Evolutionary conservation across 2,329 filamentous ascomycete species (phyloP).

Genomic region (Salinomyces thailandicus): DNA sequence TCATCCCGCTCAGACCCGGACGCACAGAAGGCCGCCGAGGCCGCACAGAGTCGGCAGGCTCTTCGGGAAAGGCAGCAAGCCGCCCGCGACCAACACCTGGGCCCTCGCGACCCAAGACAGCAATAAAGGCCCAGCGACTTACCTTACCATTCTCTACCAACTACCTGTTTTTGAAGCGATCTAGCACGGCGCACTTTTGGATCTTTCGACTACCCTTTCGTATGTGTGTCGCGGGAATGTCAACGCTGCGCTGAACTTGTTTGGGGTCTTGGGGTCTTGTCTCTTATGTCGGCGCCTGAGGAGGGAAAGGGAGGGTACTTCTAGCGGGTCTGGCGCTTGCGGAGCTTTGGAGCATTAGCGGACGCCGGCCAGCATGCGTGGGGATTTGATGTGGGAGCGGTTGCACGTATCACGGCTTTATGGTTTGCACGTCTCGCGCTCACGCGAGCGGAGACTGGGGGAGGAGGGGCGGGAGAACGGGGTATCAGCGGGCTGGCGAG

Average conservation of each 20-base stretch:
- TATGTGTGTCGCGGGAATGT: too few species aligned
- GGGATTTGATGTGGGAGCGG: background rate
- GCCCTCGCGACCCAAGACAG: conserved; percentile 6
- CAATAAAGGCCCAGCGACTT: conserved; percentile 1
- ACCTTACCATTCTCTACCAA: background rate
- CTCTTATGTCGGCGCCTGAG: conserved; percentile 1
- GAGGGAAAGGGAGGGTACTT: background rate
- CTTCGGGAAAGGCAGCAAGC: conserved; percentile 5
- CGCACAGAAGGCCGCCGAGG: conserved; percentile 37
- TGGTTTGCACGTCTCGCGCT: background rate
- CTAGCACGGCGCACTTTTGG: conserved; percentile 3
- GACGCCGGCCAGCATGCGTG: background rate
- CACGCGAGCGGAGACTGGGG: too few species aligned
- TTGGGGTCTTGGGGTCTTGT: background rate
- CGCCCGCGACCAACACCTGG: conserved; percentile 5
- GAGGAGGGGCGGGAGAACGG: too few species aligned
- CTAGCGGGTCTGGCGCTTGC: background rate
- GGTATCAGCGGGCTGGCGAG: too few species aligned
- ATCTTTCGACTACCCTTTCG: conserved; percentile 4
- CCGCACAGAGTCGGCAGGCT: conserved; percentile 19
- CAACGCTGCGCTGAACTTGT: too few species aligned
- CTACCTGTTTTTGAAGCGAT: conserved; percentile 2
- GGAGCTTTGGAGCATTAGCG: background rate
- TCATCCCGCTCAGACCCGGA: conserved; percentile 32
- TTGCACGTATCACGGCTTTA: background rate